Evolutionary conservation across 202 grass and related monocot genomes (phyloP), one percentile per base, ranked within the genome.

Genomic region (Panicum hallii): DNA sequence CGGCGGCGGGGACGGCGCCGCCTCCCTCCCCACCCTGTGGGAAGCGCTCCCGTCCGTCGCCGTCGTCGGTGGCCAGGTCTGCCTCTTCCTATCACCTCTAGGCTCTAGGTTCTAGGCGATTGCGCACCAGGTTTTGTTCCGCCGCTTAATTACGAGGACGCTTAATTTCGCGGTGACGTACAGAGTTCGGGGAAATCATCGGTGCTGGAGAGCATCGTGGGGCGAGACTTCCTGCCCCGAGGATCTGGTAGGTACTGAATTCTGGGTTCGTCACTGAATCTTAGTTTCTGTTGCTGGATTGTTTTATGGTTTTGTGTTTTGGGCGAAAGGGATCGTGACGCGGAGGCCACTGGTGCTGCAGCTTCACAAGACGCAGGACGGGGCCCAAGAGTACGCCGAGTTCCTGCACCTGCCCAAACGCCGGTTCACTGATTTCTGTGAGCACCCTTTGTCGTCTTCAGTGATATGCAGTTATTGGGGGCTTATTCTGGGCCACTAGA

Each of bases 121-220:
- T 67, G 81, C 30, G 28, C 15, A 16, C 70, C 73, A 79, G 62
- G 62, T 55, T 84, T 82, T 42, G 72, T 40, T 57, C 52, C 41
- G 53, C 11, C 5, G 47, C 44, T 63, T 42, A 41, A 36, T 47
- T 80, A 11, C 80, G 12, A 47, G 42, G 34, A n/a, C 50, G 88
- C 73, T 60, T 82, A 54, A 72, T 62, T 79, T 19, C 57, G 66
- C 19, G 67, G 57, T 44, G 40, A 2, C 44, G 57, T 67, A 41
- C 88, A 97, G 94, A 97, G 94, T 49, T 97, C 94, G 7, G 92
- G 94, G 36, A 97, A 97, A 68, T 97, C 94, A 19, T 97, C 94
- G 58, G 92, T 94, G 75, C 84, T 97, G 79, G 94, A 97, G 94
- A 94, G 92, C 84, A 92, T 97, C 43, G 94, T 97, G 19, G 95